Percentiles rank a stretch among this genome's conserved stretches.
Evolutionary conservation across 257 asterid species (phyloP).

Genomic region (Solanum habrochaites): DNA sequence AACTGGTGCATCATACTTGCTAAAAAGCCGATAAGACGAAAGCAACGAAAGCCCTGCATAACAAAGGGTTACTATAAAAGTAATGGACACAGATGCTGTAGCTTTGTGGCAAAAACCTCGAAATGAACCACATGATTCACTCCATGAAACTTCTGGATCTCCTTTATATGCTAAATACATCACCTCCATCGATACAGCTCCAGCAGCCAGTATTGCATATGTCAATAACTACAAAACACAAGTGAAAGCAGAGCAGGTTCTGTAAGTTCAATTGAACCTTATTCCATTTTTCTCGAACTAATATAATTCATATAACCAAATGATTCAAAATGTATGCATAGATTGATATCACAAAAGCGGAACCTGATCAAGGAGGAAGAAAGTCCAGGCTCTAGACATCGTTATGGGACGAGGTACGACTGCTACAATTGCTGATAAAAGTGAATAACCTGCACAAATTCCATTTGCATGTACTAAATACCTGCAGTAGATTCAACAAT

Average conservation of each 20-base stretch:
- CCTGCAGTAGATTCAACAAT: constrained; percentile 12
- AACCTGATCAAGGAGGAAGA: constrained; percentile 88
- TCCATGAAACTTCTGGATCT: constrained; percentile 51
- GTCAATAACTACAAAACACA: constrained; percentile 45
- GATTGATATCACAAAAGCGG: neutral
- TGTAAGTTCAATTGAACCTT: neutral
- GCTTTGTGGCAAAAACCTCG: constrained; percentile 70
- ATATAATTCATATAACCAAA: neutral
- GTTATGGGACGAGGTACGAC: constrained; percentile 67
- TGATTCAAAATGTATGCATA: neutral
- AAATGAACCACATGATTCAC: constrained; percentile 56
- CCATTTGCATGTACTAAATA: constrained; percentile 87
- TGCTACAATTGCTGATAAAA: constrained; percentile 64
- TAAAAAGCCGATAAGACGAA: constrained; percentile 72
- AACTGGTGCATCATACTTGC: constrained; percentile 72
- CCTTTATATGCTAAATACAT: constrained; percentile 78
- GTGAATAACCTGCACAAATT: constrained; percentile 87
- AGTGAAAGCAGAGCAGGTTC: too few species aligned
- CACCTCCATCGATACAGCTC: constrained; percentile 59
- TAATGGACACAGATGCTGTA: constrained; percentile 46
- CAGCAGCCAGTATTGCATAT: constrained; percentile 66
- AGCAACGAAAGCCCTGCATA: constrained; percentile 59
- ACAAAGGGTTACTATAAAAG: constrained; percentile 54
- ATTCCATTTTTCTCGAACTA: neutral
- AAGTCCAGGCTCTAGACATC: constrained; percentile 70